These are phyloP conservation scores for Penicillium oxalicum DNA, from an alignment of 2,329 filamentous ascomycete genomes.

Conservation along the genomic window DNA sequence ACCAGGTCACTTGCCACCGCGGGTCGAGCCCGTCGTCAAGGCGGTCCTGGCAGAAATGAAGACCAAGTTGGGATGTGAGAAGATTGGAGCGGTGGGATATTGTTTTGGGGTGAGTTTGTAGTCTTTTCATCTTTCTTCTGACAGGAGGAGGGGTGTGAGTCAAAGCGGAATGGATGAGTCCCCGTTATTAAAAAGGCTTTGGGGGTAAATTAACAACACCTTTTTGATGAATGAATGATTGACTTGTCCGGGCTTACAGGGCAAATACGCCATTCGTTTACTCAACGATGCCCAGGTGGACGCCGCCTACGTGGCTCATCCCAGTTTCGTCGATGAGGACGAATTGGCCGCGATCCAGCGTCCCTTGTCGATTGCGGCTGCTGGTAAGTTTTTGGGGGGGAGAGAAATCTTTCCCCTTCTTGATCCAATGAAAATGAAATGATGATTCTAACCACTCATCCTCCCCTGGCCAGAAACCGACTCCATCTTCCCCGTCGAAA, in stretches of 20 bases:
- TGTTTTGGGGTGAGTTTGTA: constrained; percentile 15
- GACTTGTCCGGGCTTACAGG: constrained; percentile 2
- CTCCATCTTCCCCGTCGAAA: constrained; percentile 54
- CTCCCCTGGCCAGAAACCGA: constrained; percentile 46
- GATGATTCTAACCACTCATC: constrained; percentile 12
- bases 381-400: constrained; percentile 13
- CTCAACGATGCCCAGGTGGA: constrained; percentile 52
- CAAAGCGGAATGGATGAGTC: too few relatives aligned
- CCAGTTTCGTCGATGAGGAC: constrained; percentile 61
- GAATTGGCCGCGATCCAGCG: constrained; percentile 59
- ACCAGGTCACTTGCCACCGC: constrained; percentile 10
- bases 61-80: constrained; percentile 11
- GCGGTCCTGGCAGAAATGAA: constrained; percentile 15
- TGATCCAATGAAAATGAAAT: not conserved
- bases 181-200: not conserved
- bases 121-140: too few relatives aligned
- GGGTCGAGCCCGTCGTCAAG: constrained; percentile 15
- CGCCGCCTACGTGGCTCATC: constrained; percentile 66
- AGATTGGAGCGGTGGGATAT: constrained; percentile 16
- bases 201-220: too few relatives aligned
- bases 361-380: constrained; percentile 58
- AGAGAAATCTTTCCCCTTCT: not conserved
- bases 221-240: not conserved
- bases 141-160: too few relatives aligned
- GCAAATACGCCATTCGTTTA: constrained; percentile 62